Conservation (phyloP, 108 stramenopile genomes). For the Aureococcus anophagefferens region DNA sequence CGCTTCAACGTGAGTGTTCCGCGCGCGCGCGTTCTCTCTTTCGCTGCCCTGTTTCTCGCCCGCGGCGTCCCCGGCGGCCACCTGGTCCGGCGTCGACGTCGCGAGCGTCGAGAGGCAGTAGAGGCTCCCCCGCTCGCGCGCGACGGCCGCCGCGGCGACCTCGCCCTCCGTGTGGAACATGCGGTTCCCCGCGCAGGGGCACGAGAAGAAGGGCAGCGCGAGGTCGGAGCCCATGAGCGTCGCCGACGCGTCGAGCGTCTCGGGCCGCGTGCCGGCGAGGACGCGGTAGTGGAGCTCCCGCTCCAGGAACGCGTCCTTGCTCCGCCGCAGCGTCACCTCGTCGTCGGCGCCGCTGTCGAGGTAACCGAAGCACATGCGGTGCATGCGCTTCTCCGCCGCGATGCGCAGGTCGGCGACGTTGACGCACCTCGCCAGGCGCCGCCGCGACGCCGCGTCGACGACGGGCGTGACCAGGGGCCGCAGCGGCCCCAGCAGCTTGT, state of each 20-base stretch:
- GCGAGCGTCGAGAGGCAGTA: constrained; percentile 75
- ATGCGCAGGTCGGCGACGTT: too few relatives aligned
- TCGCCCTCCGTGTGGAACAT: constrained; percentile 90
- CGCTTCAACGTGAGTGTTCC: too few relatives aligned
- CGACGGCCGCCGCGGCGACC: constrained; percentile 66
- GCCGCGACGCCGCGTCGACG: too few relatives aligned
- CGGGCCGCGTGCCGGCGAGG: constrained; percentile 71
- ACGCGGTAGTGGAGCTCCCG: constrained; percentile 83
- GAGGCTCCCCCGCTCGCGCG: constrained; percentile 68
- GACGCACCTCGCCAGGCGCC: too few relatives aligned
- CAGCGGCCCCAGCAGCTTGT: too few relatives aligned
- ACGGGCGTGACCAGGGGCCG: too few relatives aligned
- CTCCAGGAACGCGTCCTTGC: constrained; percentile 76
- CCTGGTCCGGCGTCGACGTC: constrained; percentile 69
- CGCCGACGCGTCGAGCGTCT: constrained; percentile 64
- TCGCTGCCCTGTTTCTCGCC: too few relatives aligned
- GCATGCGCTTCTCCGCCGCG: too few relatives aligned
- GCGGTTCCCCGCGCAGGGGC: constrained; percentile 74
- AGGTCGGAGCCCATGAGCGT: constrained; percentile 72
- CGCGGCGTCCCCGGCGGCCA: too few relatives aligned
- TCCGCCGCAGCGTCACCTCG: constrained; percentile 73
- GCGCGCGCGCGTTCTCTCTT: too few relatives aligned
- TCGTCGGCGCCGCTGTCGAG: constrained; percentile 55
- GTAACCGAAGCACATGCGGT: too few relatives aligned
- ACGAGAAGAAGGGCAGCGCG: constrained; percentile 70